These are phyloP conservation scores for Leishmania mexicana DNA, from an alignment of 208 protist genomes.

Conservation along the genomic window DNA sequence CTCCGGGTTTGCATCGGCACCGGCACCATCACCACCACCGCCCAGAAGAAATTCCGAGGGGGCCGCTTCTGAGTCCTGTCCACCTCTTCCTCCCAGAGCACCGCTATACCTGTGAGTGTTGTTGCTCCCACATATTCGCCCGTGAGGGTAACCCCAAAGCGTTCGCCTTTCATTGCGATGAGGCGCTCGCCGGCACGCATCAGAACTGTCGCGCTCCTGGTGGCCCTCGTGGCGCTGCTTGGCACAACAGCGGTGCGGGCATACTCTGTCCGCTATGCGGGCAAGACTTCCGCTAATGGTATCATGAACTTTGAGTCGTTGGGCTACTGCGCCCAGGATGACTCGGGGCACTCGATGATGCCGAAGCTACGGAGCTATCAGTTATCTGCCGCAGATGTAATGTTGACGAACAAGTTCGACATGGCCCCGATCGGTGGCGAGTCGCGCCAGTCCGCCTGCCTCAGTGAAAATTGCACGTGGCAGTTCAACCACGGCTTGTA, in stretches of 20 bases:
- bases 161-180: neutral
- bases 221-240: conserved; percentile 23
- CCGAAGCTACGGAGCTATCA: conserved; percentile 50
- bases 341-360: conserved; percentile 63
- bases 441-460: conserved; percentile 44
- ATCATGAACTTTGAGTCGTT: conserved; percentile 23
- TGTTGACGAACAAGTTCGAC: conserved; percentile 26
- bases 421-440: conserved; percentile 53
- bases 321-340: conserved; percentile 40
- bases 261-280: conserved; percentile 50
- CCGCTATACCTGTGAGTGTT: neutral
- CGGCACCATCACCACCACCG: neutral
- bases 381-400: conserved; percentile 12
- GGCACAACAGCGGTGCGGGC: conserved; percentile 17
- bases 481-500: conserved; percentile 61
- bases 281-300: conserved; percentile 16
- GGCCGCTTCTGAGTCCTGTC: neutral
- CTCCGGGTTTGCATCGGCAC: neutral
- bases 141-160: neutral
- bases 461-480: conserved; percentile 47
- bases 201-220: conserved; percentile 3
- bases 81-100: neutral
- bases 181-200: neutral
- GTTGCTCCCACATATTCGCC: neutral
- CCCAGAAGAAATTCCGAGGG: neutral